Evolutionary conservation across 805 yeast species (phyloP).

Genomic region (Saccharomycopsis sp.): DNA sequence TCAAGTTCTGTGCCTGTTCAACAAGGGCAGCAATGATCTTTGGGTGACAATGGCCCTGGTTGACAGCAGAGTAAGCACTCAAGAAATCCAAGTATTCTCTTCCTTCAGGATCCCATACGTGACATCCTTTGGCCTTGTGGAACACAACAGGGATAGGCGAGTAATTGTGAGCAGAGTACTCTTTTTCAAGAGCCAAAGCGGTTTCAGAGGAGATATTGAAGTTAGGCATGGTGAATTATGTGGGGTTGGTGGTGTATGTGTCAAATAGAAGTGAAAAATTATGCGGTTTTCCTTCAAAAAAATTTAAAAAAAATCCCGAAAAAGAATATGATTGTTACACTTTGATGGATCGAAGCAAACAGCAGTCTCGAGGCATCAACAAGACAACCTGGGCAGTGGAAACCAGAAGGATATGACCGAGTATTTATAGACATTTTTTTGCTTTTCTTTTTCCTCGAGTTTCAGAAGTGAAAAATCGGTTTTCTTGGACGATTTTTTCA

Average conservation of each 20-base stretch:
- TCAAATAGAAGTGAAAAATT: neutral
- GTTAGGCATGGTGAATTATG: slow-evolving; percentile 26
- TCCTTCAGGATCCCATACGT: slow-evolving; percentile 98
- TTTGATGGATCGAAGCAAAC: neutral
- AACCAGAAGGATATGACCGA: neutral
- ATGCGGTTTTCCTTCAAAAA: neutral
- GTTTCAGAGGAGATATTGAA: slow-evolving; percentile 53
- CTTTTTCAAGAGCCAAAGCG: slow-evolving; percentile 62
- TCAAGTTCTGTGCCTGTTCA: slow-evolving; percentile 80
- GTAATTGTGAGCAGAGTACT: slow-evolving; percentile 93
- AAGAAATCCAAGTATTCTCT: slow-evolving; percentile 87
- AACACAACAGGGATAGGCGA: slow-evolving; percentile 96
- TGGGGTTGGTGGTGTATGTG: neutral
- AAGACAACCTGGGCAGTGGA: neutral
- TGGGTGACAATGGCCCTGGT: slow-evolving; percentile 98
- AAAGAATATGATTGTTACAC: neutral
- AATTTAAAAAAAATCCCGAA: too few relatives aligned
- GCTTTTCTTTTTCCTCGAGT: neutral
- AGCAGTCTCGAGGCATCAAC: neutral
- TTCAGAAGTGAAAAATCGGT: neutral
- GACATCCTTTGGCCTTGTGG: slow-evolving; percentile 79
- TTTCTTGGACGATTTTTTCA: neutral
- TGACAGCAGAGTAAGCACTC: slow-evolving; percentile 94
- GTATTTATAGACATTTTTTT: neutral
- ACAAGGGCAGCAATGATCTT: slow-evolving; percentile 76